Evolutionary conservation across 306 rosid species (phyloP).

Genomic region (Lotus japonicus): DNA sequence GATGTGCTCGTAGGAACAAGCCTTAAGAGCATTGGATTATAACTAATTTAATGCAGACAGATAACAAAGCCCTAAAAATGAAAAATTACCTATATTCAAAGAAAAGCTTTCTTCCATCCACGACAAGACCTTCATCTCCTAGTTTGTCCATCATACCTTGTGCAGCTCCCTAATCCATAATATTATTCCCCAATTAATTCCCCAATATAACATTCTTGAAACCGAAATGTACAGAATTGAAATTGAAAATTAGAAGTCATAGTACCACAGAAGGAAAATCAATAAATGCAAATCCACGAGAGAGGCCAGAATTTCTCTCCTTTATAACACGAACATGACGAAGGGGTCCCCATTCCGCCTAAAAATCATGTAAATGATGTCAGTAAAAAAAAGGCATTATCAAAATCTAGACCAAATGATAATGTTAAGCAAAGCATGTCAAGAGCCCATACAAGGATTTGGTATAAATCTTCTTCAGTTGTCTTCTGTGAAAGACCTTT

Average conservation of each 20-base stretch:
- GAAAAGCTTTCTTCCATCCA: constrained; percentile 83
- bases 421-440: constrained; percentile 15
- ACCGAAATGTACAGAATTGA: background rate
- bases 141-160: constrained; percentile 86
- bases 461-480: constrained; percentile 91
- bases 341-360: constrained; percentile 99
- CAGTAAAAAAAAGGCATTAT: background rate
- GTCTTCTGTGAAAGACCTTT: constrained; percentile 97
- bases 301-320: constrained; percentile 89
- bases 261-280: constrained; percentile 97
- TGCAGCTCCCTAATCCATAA: constrained; percentile 76
- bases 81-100: constrained; percentile 79
- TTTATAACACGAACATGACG: constrained; percentile 96
- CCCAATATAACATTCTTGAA: constrained; percentile 17
- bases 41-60: background rate
- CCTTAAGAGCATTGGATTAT: constrained; percentile 11
- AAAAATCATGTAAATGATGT: constrained; percentile 20
- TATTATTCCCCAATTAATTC: constrained; percentile 15
- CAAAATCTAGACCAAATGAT: constrained; percentile 4
- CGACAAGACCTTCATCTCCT: constrained; percentile 77
- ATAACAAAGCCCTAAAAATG: background rate
- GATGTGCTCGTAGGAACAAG: background rate
- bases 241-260: constrained; percentile 6
- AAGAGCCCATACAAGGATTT: constrained; percentile 71
- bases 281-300: constrained; percentile 97